Evolutionary conservation across 768 basidiomycete species (phyloP).

Genomic region (Suillus tomentosus): DNA sequence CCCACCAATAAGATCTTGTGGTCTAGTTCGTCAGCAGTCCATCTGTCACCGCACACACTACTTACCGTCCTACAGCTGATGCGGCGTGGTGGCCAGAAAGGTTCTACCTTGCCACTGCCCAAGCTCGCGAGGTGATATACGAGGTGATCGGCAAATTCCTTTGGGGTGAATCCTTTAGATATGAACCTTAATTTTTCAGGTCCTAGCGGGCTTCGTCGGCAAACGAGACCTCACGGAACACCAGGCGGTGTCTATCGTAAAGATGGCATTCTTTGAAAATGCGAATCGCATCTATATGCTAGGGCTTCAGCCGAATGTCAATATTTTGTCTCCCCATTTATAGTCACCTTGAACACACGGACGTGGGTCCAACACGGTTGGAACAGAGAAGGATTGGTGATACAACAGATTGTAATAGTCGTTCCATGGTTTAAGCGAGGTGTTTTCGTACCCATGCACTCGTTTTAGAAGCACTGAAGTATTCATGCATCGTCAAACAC

Average conservation of each 20-base stretch:
- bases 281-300: conserved; percentile 66
- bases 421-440: neutral
- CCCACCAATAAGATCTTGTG: conserved; percentile 82
- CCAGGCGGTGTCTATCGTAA: conserved; percentile 54
- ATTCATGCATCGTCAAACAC: conserved; percentile 41
- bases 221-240: conserved; percentile 52
- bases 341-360: neutral
- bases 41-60: conserved; percentile 6
- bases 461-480: neutral
- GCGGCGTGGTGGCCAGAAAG: conserved; percentile 79
- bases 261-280: conserved; percentile 65
- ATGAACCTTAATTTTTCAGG: conserved; percentile 39
- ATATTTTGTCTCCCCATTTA: conserved; percentile 9
- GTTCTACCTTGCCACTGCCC: conserved; percentile 66
- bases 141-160: conserved; percentile 40
- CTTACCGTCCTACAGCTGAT: conserved; percentile 43
- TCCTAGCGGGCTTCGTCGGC: conserved; percentile 53
- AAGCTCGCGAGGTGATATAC: conserved; percentile 63
- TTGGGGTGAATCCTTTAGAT: neutral
- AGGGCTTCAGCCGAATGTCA: conserved; percentile 39
- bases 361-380: neutral
- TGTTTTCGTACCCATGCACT: neutral
- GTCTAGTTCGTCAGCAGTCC: conserved; percentile 56
- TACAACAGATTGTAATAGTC: neutral
- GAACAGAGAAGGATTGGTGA: neutral